Conservation (phyloP, 371 early-diverging fungal genomes). For the Mortierella sp. region DNA sequence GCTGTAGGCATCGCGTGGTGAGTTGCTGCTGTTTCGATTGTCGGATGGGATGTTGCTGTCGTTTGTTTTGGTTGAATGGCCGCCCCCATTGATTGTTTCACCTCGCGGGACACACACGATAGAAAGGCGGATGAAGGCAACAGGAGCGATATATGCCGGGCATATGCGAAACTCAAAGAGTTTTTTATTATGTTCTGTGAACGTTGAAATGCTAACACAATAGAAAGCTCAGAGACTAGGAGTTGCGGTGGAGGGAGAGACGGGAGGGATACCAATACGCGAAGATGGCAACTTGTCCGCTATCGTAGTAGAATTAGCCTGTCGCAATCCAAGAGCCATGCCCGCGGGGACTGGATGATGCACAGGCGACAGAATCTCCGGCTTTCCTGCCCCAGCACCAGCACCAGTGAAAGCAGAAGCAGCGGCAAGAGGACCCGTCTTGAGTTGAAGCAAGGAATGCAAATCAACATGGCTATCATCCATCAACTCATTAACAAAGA, state of each 20-base stretch:
- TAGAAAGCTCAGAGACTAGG: background rate
- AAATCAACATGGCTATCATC: slow-evolving; percentile 18
- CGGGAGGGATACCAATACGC: background rate
- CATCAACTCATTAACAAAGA: slow-evolving; percentile 49
- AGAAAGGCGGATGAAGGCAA: no score
- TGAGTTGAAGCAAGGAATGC: background rate
- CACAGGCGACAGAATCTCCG: background rate
- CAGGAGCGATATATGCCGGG: no score
- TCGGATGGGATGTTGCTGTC: no score
- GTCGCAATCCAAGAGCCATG: background rate
- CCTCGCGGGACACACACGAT: no score
- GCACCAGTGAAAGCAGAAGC: background rate
- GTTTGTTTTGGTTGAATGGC: no score
- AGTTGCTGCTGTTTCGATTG: no score
- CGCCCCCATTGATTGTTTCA: background rate
- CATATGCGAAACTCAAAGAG: no score
- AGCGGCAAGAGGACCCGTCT: background rate
- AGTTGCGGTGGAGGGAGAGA: background rate
- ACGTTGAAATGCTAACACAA: background rate
- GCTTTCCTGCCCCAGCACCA: background rate
- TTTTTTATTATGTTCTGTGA: background rate
- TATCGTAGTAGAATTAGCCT: background rate
- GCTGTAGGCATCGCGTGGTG: no score
- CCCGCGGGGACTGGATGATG: background rate
- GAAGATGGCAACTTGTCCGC: background rate